Conservation (phyloP, 2,329 filamentous ascomycete species). For the Colletotrichum orchidophilum region DNA sequence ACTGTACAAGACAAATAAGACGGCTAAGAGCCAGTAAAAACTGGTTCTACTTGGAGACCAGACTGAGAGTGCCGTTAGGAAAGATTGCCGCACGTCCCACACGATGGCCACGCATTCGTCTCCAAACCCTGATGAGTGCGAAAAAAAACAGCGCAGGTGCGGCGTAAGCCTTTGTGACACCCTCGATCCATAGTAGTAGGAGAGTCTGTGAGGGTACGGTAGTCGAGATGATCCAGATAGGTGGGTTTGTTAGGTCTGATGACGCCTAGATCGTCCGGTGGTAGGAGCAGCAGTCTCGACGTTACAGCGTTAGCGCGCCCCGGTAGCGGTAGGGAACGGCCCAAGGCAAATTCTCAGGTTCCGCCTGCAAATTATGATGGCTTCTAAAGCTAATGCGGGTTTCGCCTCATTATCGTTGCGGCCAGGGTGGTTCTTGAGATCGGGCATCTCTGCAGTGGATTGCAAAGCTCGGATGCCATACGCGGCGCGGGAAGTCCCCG, state of each 20-base stretch:
- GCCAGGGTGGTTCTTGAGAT: background rate
- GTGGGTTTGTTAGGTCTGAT: background rate
- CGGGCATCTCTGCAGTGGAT: background rate
- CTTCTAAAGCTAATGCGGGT: background rate
- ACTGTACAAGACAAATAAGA: constrained; percentile 1
- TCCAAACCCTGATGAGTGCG: background rate
- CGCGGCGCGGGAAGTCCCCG: background rate
- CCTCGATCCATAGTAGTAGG: background rate
- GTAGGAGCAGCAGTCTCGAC: background rate
- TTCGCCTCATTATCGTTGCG: background rate
- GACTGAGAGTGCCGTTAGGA: background rate
- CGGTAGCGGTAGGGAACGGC: background rate
- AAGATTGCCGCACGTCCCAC: background rate
- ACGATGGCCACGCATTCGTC: constrained; percentile 5
- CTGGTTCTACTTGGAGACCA: background rate
- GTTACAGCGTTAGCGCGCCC: background rate
- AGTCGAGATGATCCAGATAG: background rate
- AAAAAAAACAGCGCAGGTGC: background rate
- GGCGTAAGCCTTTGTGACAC: background rate
- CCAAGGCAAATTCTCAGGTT: background rate
- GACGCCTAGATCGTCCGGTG: background rate
- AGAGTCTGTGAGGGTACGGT: background rate
- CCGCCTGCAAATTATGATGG: background rate
- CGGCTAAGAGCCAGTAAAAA: background rate
- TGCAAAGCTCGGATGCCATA: background rate